phyloP scores from a whole-genome alignment of 495 filamentous ascomycete species.

The Darksidea phi region DNA sequence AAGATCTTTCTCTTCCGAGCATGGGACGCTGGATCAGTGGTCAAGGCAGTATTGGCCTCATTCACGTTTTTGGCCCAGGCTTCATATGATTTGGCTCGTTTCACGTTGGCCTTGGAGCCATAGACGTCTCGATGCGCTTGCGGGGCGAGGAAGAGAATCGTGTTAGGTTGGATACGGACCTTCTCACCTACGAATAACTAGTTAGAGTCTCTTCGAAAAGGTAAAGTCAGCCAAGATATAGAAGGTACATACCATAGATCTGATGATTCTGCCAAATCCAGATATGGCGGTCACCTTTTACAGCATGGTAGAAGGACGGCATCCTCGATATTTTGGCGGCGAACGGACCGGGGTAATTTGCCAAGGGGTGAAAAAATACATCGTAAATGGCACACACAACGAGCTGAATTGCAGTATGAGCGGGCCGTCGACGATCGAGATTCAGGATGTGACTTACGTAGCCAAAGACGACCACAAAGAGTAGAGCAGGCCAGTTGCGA shows the following conservation, averaged over 20 bases:
- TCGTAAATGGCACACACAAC: too few relatives aligned
- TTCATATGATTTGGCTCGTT: background rate
- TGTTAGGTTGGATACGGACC: constrained; percentile 39
- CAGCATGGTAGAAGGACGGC: background rate
- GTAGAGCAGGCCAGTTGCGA: too few relatives aligned
- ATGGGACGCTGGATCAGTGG: background rate
- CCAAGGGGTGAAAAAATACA: background rate
- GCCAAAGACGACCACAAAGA: too few relatives aligned
- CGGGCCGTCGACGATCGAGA: too few relatives aligned
- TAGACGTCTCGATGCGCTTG: background rate
- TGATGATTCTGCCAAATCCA: background rate
- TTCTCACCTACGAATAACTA: constrained; percentile 20
- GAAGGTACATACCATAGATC: background rate
- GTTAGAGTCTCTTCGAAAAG: background rate
- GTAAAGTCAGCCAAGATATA: background rate
- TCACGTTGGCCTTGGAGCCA: background rate
- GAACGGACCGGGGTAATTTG: background rate
- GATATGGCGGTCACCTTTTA: background rate
- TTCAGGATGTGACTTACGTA: too few relatives aligned
- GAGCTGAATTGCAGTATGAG: too few relatives aligned
- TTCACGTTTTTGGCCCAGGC: background rate
- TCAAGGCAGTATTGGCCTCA: background rate
- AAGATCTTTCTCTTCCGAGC: background rate
- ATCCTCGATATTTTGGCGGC: background rate
- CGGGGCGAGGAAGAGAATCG: background rate